Base-by-base conservation (phyloP, 2,329 filamentous ascomycete genomes). In the Colletotrichum paranaense region DNA sequence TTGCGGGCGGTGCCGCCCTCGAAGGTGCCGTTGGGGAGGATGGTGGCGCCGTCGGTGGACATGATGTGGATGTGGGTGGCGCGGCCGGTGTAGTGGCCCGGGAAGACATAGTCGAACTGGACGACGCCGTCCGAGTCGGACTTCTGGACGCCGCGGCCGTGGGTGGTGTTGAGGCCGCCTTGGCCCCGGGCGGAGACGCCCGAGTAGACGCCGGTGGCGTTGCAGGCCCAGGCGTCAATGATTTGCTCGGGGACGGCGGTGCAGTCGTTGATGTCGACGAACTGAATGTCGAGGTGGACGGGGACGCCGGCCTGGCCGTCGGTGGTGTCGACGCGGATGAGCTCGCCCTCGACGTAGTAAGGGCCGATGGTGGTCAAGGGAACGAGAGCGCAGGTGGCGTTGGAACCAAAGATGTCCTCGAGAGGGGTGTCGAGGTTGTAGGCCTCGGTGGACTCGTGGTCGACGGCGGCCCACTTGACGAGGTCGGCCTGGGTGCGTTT, bases 11-110 rank as follows among this genome's bases (percentile, higher is more conserved):
- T 78, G 67, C 74, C 74, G 35, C 77, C 79, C 67, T 67, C 59
- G 2, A 84, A 78, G 2, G 83, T 84, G 49, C 78, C 74, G 76
- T 84, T 84, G 28, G 76, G 62, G 14, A 79, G 76, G 2, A 79
- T 72, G 19, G 80, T 80, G 7, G 81, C 80, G 65, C 82, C 82
- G 59, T 81, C 76, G 74, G 84, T 79, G 84, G 85, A 78, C 64
- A 83, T 76, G 52, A 83, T 63, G 75, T 89, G 88, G 22, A 87
- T 86, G 75, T 89, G 88, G 1, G 82, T 86, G 5, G 87, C 81
- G 2, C 87, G 84, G 6, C 82, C 80, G 11, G 78, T 78, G 76
- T 87, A 87, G 76, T 86, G 84, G 4, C 86, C 84, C 0, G 85
- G 85, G 74, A 86, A 85, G 75, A 85, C 77, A 19, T 83, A 83